These are phyloP conservation scores for Yamadazyma sp. DNA, from an alignment of 1,139 yeast species.

Conservation along the genomic window DNA sequence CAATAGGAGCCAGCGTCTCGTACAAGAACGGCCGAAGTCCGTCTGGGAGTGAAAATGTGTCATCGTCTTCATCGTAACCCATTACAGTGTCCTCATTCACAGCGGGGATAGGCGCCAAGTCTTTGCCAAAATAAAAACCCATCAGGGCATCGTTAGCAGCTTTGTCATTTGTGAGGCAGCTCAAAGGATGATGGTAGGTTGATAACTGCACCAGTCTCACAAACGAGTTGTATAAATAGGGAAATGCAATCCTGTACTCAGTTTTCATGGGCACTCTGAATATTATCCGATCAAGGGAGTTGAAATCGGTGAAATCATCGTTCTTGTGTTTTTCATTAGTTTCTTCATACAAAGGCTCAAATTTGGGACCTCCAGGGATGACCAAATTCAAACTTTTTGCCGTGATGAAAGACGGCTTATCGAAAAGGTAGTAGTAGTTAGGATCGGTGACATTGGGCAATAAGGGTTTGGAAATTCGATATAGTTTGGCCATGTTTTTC, in stretches of 20 bases:
- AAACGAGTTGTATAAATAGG: conserved; percentile 77
- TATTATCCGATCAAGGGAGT: conserved; percentile 82
- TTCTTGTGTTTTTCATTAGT: conserved; percentile 52
- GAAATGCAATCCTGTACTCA: conserved; percentile 84
- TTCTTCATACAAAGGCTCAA: conserved; percentile 82
- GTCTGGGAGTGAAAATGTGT: conserved; percentile 10
- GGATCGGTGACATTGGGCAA: conserved; percentile 55
- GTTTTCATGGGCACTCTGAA: conserved; percentile 74
- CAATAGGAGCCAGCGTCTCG: conserved; percentile 2
- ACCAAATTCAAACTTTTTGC: conserved; percentile 88
- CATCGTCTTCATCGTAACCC: conserved; percentile 12
- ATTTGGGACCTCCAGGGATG: conserved; percentile 94
- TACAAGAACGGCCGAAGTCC: conserved; percentile 14
- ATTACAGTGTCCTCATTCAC: conserved; percentile 7
- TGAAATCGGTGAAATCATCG: conserved; percentile 87
- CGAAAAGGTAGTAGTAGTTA: conserved; percentile 68
- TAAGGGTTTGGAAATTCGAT: conserved; percentile 70
- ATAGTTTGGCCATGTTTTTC: conserved; percentile 62
- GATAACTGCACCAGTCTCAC: conserved; percentile 64
- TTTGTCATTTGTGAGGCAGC: conserved; percentile 40
- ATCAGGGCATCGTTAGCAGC: conserved; percentile 42
- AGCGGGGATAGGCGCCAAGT: conserved; percentile 12
- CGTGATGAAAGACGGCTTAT: conserved; percentile 75
- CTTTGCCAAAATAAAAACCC: conserved; percentile 15
- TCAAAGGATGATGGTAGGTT: conserved; percentile 63